Base-by-base conservation (phyloP, 805 yeast species). In the Saturnispora sanitii region DNA sequence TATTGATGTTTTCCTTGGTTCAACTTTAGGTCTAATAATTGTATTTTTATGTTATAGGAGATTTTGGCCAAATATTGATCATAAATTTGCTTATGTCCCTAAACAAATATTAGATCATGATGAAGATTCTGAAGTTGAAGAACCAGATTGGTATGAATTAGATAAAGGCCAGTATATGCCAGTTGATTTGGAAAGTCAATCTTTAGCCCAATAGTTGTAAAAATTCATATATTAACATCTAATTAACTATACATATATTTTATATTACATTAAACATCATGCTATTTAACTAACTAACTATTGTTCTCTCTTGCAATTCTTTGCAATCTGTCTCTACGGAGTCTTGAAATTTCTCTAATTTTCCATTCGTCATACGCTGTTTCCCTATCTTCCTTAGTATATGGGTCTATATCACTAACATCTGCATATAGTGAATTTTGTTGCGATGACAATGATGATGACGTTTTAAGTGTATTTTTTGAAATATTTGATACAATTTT, bases 1-100 rank as follows among this genome's bases (percentile, higher is more conserved):
- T 55, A 66, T 83, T 15, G 98, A 90, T 59, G 81, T 92, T 1
- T 50, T 82, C 2, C 53, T 80, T 13, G 98, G 98, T 3, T 66
- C 82, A 22, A 15, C 66, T 1, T 54, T 90, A 3, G 98, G 98
- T 1, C 47, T 62, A 4, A 44, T 64, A 2, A 60, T 80, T 26
- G 90, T 88, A 0, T 64, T 61, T 58, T 68, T 74, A 69, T 62
- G 73, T 20, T 79, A 79, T 49, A 57, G 68, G 49, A 61, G 80
- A 27, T 58, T 69, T 33, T 79, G 70, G 59, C 82, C 82, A 1
- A 18, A 49, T 3, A 41, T 71, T 19, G 42, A 49, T 1, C 48
- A 57, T 40, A 45, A 47, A 1, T 50, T 50, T 31, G 56, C 69
- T 45, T 70, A 66, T 50, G 65, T 65, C 33, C 77, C 77, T 12